phyloP scores from a whole-genome alignment of 108 stramenopile species.

The Nitzschia sp. region DNA sequence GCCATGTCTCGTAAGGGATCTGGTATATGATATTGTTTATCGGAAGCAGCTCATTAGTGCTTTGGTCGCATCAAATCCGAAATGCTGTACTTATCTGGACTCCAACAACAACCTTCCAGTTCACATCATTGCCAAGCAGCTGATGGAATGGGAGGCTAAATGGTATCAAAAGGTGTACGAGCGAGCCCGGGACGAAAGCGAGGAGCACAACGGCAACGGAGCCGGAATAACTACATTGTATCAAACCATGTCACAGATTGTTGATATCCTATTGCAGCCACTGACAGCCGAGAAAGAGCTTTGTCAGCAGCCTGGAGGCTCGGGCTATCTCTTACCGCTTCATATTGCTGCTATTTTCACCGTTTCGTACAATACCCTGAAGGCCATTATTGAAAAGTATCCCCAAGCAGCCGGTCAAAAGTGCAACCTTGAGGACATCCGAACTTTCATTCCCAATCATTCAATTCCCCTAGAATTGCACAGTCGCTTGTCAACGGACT shows the following conservation, averaged over 20 bases:
- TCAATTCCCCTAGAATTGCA: conserved; percentile 52
- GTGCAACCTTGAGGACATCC: conserved; percentile 42
- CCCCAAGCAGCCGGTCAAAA: conserved; percentile 46
- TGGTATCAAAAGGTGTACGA: conserved; percentile 58
- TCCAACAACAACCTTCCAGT: conserved; percentile 50
- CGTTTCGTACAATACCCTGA: conserved; percentile 34
- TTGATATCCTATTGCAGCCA: conserved; percentile 52
- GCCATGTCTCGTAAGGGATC: conserved; percentile 24
- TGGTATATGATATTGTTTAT: conserved; percentile 29
- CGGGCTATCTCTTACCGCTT: conserved; percentile 54
- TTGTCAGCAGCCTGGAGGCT: conserved; percentile 45
- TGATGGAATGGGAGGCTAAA: conserved; percentile 62
- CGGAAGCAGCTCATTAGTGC: conserved; percentile 17
- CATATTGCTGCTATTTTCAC: conserved; percentile 69
- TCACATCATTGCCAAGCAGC: conserved; percentile 48
- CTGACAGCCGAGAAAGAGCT: conserved; percentile 22
- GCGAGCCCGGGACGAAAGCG: conserved; percentile 26
- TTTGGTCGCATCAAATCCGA: conserved; percentile 16
- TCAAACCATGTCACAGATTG: conserved; percentile 48
- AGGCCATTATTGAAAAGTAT: conserved; percentile 39
- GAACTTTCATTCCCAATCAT: conserved; percentile 45
- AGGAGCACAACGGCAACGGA: conserved; percentile 1
- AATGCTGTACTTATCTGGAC: conserved; percentile 40
- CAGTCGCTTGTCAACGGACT: conserved; percentile 50
- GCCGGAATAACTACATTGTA: conserved; percentile 43